phyloP scores from a whole-genome alignment of 441 rosid species.

The Erysimum pusillum region DNA sequence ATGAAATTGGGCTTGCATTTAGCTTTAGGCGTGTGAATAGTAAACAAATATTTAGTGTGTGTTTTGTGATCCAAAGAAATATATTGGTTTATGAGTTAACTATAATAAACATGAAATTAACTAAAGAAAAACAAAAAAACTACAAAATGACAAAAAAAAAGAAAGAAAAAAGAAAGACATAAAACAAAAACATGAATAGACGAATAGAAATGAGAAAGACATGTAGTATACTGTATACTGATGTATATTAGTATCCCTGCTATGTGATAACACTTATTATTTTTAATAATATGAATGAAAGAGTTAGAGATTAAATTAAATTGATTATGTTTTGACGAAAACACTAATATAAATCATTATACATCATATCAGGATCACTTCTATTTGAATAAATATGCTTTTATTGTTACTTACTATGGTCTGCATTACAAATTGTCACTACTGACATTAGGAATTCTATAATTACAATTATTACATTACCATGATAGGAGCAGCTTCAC shows the following conservation, averaged over 20 bases:
- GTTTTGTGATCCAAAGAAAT: too few species aligned
- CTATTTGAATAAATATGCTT: neutral
- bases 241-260: too few species aligned
- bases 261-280: neutral
- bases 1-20: conserved; percentile 24
- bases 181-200: neutral
- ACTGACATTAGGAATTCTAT: conserved; percentile 14
- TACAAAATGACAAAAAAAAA: neutral
- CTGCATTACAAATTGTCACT: conserved; percentile 15
- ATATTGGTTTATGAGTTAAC: too few species aligned
- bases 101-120: neutral
- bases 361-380: neutral
- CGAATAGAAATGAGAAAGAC: neutral
- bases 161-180: neutral
- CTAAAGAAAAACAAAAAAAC: neutral
- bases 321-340: neutral
- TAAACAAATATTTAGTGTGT: neutral
- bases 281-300: neutral
- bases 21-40: neutral
- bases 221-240: neutral
- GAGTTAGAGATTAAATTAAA: neutral
- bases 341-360: neutral
- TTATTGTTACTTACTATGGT: neutral
- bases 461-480: neutral
- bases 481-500: neutral